Evolutionary conservation across 2,329 filamentous ascomycete genomes (phyloP), one percentile per base, ranked within the genome.

Genomic region (Epichloe uncinata): DNA sequence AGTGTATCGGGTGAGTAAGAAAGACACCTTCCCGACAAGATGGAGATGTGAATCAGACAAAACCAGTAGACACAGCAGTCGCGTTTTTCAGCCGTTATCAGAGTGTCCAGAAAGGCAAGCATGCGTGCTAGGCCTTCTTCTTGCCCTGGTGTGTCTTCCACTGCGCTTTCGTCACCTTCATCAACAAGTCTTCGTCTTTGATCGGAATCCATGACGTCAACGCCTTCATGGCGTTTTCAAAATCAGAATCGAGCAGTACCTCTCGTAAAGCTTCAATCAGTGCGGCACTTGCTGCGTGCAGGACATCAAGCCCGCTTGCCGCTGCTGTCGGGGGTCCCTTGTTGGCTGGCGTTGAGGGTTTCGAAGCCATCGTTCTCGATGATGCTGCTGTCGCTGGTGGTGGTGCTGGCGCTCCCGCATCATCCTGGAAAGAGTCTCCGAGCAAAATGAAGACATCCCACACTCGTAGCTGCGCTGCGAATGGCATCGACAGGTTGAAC

Each of bases 361-460:
- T 30, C 2, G 42, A 30, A 5, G 18, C 6, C n/a, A 22, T 9
- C 18, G 26, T 30, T 18, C 9, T 15, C 3, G 42, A n/a, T 7
- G 16, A 18, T 22, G n/a, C 33, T 36, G 57, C 40, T 22, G 48
- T 30, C 26, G 41, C 13, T 5, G 45, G 26, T 12, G n/a, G 9
- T 41, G 48, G n/a, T 33, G 26, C 34, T 36, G 38, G 16, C 11
- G 22, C 42, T 16, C 20, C 30, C 35, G 49, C 26, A 8, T 42
- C 26, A 8, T 42, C 41, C 45, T 51, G 37, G 20, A 51, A 35
- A 5, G 52, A 55, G 41, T 62, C 56, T 4, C 91, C 93, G 12
- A 97, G 78, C 13, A 98, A 79, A 78, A 98, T 88, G 68, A 97
- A 97, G 1, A 96, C 86, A 62, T 98, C 93, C 93, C 93, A 98